These are phyloP conservation scores for Ogataea neopini DNA, from an alignment of 805 yeast species.

Conservation along the genomic window DNA sequence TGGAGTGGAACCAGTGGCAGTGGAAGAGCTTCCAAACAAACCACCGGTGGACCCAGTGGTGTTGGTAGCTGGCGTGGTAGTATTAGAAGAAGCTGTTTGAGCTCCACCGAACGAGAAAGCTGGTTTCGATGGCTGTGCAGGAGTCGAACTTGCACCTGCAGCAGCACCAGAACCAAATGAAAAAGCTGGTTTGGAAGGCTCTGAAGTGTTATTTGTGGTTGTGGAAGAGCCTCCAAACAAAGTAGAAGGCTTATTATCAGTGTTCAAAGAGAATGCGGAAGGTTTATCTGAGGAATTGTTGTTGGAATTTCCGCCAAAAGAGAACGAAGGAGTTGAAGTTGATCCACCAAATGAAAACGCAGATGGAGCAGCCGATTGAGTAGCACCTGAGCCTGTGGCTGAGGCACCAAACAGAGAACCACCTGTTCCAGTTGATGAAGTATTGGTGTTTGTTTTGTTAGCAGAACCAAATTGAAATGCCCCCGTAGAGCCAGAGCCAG, in stretches of 20 bases:
- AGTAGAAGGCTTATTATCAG: slow-evolving; percentile 20
- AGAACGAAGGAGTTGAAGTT: neutral
- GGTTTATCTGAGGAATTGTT: slow-evolving; percentile 9
- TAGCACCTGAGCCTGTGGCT: neutral
- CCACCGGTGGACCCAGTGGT: neutral
- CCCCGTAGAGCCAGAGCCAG: slow-evolving; percentile 1
- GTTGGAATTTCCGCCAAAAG: slow-evolving; percentile 6
- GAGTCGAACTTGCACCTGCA: neutral
- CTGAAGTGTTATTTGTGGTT: slow-evolving; percentile 3
- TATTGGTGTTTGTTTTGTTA: slow-evolving; percentile 1
- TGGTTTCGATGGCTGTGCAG: slow-evolving; percentile 2
- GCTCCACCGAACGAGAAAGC: slow-evolving; percentile 5
- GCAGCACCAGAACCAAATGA: slow-evolving; percentile 7
- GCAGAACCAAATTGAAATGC: slow-evolving; percentile 13
- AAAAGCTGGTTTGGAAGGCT: slow-evolving; percentile 14
- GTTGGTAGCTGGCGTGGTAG: neutral
- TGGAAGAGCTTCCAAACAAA: neutral
- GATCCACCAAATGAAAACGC: slow-evolving; percentile 15
- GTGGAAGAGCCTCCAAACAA: slow-evolving; percentile 23
- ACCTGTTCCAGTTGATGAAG: neutral
- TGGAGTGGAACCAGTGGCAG: neutral
- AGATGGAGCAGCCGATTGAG: neutral
- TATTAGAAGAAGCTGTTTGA: neutral
- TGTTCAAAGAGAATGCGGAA: slow-evolving; percentile 19
- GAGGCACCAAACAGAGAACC: slow-evolving; percentile 3